These are phyloP conservation scores for Solanum chaucha DNA, from an alignment of 257 asterid genomes.

Conservation along the genomic window DNA sequence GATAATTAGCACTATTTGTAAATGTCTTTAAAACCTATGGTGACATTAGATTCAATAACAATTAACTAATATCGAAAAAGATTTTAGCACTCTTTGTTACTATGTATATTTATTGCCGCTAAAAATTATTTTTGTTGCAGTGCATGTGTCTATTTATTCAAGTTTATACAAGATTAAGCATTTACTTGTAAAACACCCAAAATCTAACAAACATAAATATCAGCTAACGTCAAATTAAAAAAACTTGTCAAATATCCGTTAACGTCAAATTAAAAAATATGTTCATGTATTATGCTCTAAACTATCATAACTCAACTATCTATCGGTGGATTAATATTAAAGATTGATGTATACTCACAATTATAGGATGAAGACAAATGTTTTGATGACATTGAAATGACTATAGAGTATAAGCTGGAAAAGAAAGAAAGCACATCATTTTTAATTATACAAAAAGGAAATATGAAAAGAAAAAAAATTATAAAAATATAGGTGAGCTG, in stretches of 20 bases:
- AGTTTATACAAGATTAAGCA: too few relatives aligned
- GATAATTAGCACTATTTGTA: too few relatives aligned
- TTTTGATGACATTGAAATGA: neutral
- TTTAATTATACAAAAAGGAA: neutral
- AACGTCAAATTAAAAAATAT: neutral
- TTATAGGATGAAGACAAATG: neutral
- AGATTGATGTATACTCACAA: neutral
- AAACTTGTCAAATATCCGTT: neutral
- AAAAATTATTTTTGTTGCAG: too few relatives aligned
- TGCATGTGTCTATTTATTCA: too few relatives aligned
- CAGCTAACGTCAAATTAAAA: too few relatives aligned
- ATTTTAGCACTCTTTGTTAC: too few relatives aligned
- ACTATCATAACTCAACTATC: neutral
- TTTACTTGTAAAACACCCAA: too few relatives aligned
- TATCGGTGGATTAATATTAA: neutral
- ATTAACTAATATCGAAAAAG: too few relatives aligned
- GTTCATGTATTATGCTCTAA: neutral
- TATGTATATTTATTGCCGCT: too few relatives aligned
- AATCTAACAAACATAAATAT: too few relatives aligned
- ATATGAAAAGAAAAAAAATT: neutral
- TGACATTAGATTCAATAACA: accelerated
- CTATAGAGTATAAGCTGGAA: neutral
- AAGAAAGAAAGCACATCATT: neutral
- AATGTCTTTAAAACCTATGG: accelerated
- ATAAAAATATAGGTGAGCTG: neutral